Conservation (phyloP, 148 eudicot genomes). For the Pouteria glomerata region DNA sequence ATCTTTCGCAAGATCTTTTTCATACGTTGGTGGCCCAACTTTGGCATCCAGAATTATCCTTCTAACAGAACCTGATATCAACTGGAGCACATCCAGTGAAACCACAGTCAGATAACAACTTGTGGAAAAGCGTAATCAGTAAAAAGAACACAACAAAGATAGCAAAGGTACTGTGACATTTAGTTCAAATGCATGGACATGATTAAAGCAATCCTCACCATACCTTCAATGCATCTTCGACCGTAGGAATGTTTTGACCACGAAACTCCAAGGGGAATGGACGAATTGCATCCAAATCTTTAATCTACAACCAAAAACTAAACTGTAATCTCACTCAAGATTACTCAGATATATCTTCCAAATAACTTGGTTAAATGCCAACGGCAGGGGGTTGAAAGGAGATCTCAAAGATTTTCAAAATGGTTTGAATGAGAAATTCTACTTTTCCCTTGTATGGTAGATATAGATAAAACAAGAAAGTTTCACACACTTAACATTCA, state of each 20-base stretch:
- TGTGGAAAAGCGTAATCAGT: slow-evolving; percentile 1
- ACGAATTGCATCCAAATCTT: slow-evolving; percentile 42
- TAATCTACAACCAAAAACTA: slow-evolving; percentile 50
- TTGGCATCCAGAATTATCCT: slow-evolving; percentile 79
- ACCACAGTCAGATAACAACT: slow-evolving; percentile 8
- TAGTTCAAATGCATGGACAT: background rate
- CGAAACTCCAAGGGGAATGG: slow-evolving; percentile 35
- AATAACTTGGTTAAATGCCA: slow-evolving; percentile 7
- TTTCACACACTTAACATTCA: background rate
- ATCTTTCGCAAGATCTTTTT: slow-evolving; percentile 75
- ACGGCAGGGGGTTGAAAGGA: background rate
- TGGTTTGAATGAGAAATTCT: background rate
- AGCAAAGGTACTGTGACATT: background rate
- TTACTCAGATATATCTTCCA: slow-evolving; percentile 1
- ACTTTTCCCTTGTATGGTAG: background rate
- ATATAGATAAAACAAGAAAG: background rate
- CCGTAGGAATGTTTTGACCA: slow-evolving; percentile 45
- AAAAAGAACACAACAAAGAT: background rate
- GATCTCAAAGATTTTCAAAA: background rate
- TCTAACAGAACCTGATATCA: slow-evolving; percentile 64
- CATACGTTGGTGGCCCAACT: slow-evolving; percentile 91
- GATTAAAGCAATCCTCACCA: background rate
- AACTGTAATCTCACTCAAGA: slow-evolving; percentile 13
- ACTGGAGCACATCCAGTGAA: slow-evolving; percentile 34
- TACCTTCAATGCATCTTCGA: slow-evolving; percentile 91